Evolutionary conservation across 768 basidiomycete genomes (phyloP).

Genomic region (Phlebiopsis gigantea): DNA sequence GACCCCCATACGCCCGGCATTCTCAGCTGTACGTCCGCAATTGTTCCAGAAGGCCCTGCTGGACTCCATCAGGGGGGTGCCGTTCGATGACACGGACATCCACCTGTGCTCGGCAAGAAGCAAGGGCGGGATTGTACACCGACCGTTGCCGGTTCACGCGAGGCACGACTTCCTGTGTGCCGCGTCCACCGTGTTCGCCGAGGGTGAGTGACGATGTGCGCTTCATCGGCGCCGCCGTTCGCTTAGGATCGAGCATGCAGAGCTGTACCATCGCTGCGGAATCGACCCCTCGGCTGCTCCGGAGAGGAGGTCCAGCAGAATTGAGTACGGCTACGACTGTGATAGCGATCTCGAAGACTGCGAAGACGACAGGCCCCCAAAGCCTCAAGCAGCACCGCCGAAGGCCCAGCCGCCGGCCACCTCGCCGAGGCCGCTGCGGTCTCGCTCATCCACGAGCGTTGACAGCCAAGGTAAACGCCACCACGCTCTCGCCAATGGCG

Average conservation of each 20-base stretch:
- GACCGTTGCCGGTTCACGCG: conserved; percentile 6
- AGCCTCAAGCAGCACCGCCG: background rate
- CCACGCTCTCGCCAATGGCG: background rate
- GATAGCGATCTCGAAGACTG: conserved; percentile 11
- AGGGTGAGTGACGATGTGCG: too few relatives aligned
- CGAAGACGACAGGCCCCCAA: conserved; percentile 3
- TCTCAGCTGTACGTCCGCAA: conserved; percentile 2
- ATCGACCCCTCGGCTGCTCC: background rate
- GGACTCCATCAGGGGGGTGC: conserved; percentile 7
- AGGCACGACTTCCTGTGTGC: conserved; percentile 9
- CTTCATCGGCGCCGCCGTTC: too few relatives aligned
- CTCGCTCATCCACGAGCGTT: background rate
- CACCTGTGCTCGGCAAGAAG: conserved; percentile 10
- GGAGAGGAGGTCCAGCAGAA: background rate
- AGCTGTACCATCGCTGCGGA: background rate
- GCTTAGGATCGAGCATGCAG: too few relatives aligned
- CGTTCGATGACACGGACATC: conserved; percentile 12
- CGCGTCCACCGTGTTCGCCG: conserved; percentile 2
- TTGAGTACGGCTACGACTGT: conserved; percentile 9
- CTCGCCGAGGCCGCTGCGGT: background rate
- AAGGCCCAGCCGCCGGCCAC: background rate
- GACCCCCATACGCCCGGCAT: conserved; percentile 1
- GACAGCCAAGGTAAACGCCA: background rate
- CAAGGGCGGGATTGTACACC: conserved; percentile 7
- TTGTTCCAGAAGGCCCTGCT: conserved; percentile 12